Evolutionary conservation across 306 rosid species (phyloP).

Genomic region (Canavalia gladiata): DNA sequence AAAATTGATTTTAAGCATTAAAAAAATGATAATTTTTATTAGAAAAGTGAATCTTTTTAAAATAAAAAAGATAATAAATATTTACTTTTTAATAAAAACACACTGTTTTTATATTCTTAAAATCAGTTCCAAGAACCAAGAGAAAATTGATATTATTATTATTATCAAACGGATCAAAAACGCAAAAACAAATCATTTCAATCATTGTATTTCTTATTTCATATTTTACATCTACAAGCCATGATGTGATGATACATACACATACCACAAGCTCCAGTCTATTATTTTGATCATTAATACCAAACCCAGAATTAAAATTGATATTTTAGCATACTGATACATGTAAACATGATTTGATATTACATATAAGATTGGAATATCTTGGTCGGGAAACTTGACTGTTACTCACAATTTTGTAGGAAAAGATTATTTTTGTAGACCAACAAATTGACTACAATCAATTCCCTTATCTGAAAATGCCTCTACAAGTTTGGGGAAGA

Average conservation of each 20-base stretch:
- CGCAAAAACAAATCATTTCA: slow-evolving; percentile 34
- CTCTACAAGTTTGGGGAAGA: slow-evolving; percentile 82
- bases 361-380: slow-evolving; percentile 50
- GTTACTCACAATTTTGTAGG: slow-evolving; percentile 20
- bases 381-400: slow-evolving; percentile 46
- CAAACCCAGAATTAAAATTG: slow-evolving; percentile 20
- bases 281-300: not conserved
- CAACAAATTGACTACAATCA: slow-evolving; percentile 68
- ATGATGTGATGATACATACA: slow-evolving; percentile 23
- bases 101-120: too few relatives aligned
- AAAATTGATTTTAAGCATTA: too few relatives aligned
- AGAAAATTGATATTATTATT: too few relatives aligned
- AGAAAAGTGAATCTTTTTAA: too few relatives aligned
- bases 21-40: too few relatives aligned
- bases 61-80: too few relatives aligned
- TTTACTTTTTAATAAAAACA: too few relatives aligned
- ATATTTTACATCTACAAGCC: slow-evolving; percentile 44
- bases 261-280: slow-evolving; percentile 20
- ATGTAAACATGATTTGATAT: slow-evolving; percentile 23
- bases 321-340: slow-evolving; percentile 46
- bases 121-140: too few relatives aligned
- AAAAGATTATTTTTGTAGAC: slow-evolving; percentile 48
- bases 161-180: slow-evolving; percentile 13
- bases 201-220: slow-evolving; percentile 39
- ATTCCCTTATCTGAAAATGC: slow-evolving; percentile 74